Evolutionary conservation across 257 asterid genomes (phyloP).

Genomic region (Solanum virginianum): DNA sequence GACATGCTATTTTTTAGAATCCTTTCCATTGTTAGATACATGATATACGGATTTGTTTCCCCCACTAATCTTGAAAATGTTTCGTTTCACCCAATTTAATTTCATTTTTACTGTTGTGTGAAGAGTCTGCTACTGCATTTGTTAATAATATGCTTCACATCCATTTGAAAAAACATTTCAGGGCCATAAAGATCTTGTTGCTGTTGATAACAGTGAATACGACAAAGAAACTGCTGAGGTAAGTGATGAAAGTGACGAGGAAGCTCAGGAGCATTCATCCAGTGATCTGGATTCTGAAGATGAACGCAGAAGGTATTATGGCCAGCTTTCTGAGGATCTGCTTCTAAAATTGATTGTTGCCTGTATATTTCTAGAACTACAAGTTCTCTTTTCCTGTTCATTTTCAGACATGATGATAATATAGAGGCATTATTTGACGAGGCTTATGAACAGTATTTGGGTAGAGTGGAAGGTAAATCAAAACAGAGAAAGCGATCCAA

Average conservation of each 20-base stretch:
- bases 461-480: slow-evolving; percentile 73
- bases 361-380: background rate
- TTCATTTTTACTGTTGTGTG: background rate
- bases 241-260: slow-evolving; percentile 39
- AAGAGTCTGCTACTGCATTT: background rate
- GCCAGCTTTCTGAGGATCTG: background rate
- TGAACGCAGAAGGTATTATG: slow-evolving; percentile 54
- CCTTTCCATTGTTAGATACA: background rate
- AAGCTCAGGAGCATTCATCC: slow-evolving; percentile 24
- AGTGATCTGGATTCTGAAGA: slow-evolving; percentile 90
- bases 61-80: background rate
- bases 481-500: slow-evolving; percentile 77
- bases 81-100: background rate
- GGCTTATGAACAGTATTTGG: slow-evolving; percentile 57
- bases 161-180: slow-evolving; percentile 3
- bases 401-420: slow-evolving; percentile 59
- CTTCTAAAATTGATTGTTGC: background rate
- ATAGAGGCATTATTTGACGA: slow-evolving; percentile 67
- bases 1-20: background rate
- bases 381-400: background rate
- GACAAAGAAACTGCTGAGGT: slow-evolving; percentile 52
- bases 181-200: slow-evolving; percentile 80
- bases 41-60: background rate
- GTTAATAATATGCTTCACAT: background rate
- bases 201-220: slow-evolving; percentile 59